Base-by-base conservation (phyloP, 192 early-diverging fungal species). In the Anaeromyces robustus region DNA sequence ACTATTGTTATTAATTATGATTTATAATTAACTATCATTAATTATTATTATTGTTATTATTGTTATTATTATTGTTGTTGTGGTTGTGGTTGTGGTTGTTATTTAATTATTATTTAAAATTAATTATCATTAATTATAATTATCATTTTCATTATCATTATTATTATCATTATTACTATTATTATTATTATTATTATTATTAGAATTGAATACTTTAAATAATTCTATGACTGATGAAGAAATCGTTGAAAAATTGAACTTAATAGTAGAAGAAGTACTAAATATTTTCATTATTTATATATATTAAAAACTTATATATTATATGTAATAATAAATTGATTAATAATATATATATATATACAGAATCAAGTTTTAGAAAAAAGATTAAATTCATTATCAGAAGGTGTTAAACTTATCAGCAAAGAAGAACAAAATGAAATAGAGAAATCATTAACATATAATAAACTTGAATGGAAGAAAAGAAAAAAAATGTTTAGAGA, bases 401-500 rank as follows among this genome's bases (percentile, higher is more conserved):
- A 26, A n/a, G 52, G 52, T n/a, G 26, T 68, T 3, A 68, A 68
- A 68, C 26, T 68, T n/a, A 68, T 68, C 26, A 68, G 52, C 28
- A 68, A 68, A 68, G 52, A 68, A n/a, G 52, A 68, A n/a, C 52
- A 68, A 22, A 68, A 68, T n/a, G 52, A 68, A 68, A 68, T 68
- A 68, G 52, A 68, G 6, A 68, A 68, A 68, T 26, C 52, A n/a
- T 68, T 68, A n/a, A 22, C 17, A n/a, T 68, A 68, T 68, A 68
- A 68, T n/a, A 68, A 68, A n/a, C 52, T 68, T 22, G 52, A 87
- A 77, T 92, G 91, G 91, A 80, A 85, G 59, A 78, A 84, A 13
- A 84, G 91, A 43, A 89, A 89, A 83, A 84, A 86, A 80, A 86
- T 88, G 85, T 90, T 92, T 79, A 88, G 86, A 43, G 86, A 88